A percentile compares a stretch with the other conserved stretches of the same genome.
Evolutionary conservation across 352 stramenopile genomes (phyloP).

Genomic region (Pseudoperonospora humuli): DNA sequence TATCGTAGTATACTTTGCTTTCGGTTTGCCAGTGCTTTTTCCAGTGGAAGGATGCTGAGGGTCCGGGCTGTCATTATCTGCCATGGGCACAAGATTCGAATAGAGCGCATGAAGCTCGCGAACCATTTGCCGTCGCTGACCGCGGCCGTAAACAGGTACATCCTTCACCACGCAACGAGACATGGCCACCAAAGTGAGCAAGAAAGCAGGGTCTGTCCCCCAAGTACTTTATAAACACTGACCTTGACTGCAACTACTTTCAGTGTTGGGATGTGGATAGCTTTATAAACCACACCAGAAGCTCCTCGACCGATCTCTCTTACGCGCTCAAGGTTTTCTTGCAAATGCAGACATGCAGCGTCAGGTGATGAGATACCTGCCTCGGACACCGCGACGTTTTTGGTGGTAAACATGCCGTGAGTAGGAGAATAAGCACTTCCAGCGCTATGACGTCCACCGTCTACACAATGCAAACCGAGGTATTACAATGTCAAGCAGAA

Average conservation of each 20-base stretch:
- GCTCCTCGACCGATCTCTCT: constrained; percentile 72
- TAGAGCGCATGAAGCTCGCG: constrained; percentile 86
- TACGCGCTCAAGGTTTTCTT: constrained; percentile 79
- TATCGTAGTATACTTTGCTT: constrained; percentile 30
- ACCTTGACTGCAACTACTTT: constrained; percentile 89
- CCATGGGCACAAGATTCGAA: constrained; percentile 82
- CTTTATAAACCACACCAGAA: constrained; percentile 84
- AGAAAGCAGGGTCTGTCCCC: background rate
- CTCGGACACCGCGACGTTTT: constrained; percentile 75
- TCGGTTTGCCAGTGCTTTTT: constrained; percentile 22
- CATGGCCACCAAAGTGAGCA: constrained; percentile 4
- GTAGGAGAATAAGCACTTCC: constrained; percentile 84
- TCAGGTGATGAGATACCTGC: constrained; percentile 81
- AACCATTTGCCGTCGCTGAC: constrained; percentile 85
- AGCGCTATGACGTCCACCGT: constrained; percentile 48
- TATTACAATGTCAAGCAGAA: background rate
- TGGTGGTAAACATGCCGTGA: constrained; percentile 83
- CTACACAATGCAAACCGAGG: constrained; percentile 13
- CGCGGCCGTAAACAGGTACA: constrained; percentile 76
- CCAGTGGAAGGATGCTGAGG: constrained; percentile 10
- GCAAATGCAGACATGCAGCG: constrained; percentile 60
- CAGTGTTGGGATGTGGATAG: constrained; percentile 86
- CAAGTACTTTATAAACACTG: background rate
- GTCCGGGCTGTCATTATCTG: constrained; percentile 26
- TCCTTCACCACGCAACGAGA: constrained; percentile 31